phyloP scores from a whole-genome alignment of 73 alveolate species.

The Loxodes magnus region DNA sequence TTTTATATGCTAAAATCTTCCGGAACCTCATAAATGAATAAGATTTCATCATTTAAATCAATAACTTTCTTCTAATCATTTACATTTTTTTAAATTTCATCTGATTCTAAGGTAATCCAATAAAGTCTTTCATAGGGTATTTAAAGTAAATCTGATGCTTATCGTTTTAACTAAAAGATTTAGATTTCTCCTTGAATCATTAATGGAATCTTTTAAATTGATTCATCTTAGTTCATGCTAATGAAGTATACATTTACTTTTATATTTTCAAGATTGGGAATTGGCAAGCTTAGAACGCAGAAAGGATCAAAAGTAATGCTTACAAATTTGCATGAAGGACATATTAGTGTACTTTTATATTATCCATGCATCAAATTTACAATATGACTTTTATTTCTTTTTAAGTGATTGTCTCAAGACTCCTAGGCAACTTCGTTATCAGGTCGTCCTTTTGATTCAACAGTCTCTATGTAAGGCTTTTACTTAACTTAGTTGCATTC shows the following conservation, averaged over 20 bases:
- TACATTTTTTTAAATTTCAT: not conserved
- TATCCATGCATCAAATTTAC: conserved; percentile 92
- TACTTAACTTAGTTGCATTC: conserved; percentile 74
- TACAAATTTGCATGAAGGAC: conserved; percentile 71
- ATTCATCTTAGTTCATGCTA: not conserved
- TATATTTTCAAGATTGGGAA: conserved; percentile 46
- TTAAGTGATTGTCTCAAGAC: conserved; percentile 69
- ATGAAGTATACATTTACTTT: not conserved
- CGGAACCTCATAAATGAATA: not conserved
- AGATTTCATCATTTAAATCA: not conserved
- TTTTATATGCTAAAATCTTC: not conserved
- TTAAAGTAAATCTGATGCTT: not conserved
- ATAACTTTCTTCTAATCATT: not conserved
- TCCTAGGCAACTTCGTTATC: conserved; percentile 72
- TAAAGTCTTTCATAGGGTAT: not conserved
- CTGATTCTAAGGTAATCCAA: not conserved
- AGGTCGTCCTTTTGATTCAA: conserved; percentile 46
- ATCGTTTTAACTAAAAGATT: not conserved
- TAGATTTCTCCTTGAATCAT: not conserved
- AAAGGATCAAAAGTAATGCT: conserved; percentile 91
- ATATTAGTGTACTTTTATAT: conserved; percentile 73
- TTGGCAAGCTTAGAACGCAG: conserved; percentile 80
- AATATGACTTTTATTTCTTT: conserved; percentile 80
- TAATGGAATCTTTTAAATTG: not conserved
- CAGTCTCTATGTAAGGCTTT: conserved; percentile 70